Evolutionary conservation across 192 early-diverging fungal genomes (phyloP).

Genomic region (Chytriomyces confervae): DNA sequence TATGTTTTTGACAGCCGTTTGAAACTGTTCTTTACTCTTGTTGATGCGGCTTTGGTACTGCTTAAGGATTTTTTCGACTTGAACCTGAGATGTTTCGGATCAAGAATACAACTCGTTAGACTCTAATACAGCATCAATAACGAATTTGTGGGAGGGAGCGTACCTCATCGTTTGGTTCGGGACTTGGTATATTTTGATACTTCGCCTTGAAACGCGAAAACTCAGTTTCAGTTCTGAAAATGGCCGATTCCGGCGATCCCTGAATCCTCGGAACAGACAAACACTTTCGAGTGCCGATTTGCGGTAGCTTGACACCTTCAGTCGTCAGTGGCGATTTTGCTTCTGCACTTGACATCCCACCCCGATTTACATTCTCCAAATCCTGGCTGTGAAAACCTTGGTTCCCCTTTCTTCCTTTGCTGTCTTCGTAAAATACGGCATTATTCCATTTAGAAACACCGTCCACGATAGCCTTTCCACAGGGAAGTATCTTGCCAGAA

Average conservation of each 20-base stretch:
- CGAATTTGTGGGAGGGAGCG: neutral
- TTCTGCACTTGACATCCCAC: too few species aligned
- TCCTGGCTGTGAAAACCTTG: too few species aligned
- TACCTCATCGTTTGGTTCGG: neutral
- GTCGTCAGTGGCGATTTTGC: too few species aligned
- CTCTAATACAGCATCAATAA: neutral
- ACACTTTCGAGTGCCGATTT: too few species aligned
- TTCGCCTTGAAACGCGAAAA: conserved; percentile 3
- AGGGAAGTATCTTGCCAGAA: neutral
- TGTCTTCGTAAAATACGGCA: too few species aligned
- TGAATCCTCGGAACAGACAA: too few species aligned
- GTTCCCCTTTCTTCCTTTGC: too few species aligned
- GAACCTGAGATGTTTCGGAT: neutral
- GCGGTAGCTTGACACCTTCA: too few species aligned
- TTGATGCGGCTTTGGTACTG: neutral
- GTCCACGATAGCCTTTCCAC: too few species aligned
- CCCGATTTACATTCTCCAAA: too few species aligned
- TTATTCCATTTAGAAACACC: too few species aligned
- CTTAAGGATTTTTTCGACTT: neutral
- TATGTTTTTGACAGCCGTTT: neutral
- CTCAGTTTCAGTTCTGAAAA: neutral
- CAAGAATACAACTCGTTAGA: neutral
- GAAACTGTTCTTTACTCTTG: neutral
- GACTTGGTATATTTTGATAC: neutral
- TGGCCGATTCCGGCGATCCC: neutral